Percentiles rank a stretch among this genome's conserved stretches.
Evolutionary conservation across 345 rosid genomes (phyloP).

Genomic region (Bruguiera sexangula): DNA sequence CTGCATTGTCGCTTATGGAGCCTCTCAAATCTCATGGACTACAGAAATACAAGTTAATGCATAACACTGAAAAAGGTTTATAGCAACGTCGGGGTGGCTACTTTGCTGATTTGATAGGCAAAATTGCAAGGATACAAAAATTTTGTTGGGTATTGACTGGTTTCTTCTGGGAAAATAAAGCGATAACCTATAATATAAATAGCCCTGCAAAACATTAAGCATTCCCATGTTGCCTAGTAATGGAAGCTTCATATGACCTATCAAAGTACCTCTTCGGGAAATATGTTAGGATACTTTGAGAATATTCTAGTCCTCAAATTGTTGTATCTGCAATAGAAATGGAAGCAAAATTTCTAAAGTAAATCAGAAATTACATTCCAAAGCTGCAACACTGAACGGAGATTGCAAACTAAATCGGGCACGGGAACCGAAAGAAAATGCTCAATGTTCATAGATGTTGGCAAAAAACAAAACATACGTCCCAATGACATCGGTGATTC

Average conservation of each 20-base stretch:
- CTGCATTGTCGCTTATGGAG: not conserved
- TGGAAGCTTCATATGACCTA: not conserved
- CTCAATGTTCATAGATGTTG: not conserved
- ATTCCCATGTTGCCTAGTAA: not conserved
- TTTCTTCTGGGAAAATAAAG: not conserved
- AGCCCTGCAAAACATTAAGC: too few species aligned
- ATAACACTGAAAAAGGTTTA: not conserved
- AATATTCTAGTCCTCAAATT: constrained; percentile 78
- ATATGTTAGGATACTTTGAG: constrained; percentile 77
- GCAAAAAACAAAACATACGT: constrained; percentile 48
- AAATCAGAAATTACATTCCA: constrained; percentile 6
- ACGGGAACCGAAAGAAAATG: constrained; percentile 10
- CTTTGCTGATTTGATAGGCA: too few species aligned
- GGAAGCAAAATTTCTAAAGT: not conserved
- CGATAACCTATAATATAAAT: too few species aligned
- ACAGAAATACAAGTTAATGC: not conserved
- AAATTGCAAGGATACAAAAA: too few species aligned
- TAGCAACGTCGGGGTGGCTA: too few species aligned
- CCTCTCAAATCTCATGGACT: not conserved
- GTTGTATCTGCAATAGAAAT: constrained; percentile 51
- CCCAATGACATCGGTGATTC: constrained; percentile 79
- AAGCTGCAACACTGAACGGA: not conserved
- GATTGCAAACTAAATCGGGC: not conserved
- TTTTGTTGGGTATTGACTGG: not conserved
- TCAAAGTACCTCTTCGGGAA: constrained; percentile 76